Conservation (phyloP, 129 eudicot genomes). For the sunflower (Helianthus annuus) region DNA sequence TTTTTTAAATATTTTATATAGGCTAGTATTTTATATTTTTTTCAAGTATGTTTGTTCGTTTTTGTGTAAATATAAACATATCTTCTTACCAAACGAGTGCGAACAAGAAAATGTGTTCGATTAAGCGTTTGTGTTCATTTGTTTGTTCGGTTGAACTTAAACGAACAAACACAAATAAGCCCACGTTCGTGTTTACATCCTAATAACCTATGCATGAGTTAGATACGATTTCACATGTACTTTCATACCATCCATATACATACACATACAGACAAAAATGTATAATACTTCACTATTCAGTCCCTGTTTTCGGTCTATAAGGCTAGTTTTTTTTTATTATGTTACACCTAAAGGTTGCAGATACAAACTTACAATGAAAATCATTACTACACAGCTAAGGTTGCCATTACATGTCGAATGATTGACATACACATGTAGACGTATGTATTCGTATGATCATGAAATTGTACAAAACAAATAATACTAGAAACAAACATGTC, state of each 20-base stretch:
- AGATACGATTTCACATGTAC: background rate
- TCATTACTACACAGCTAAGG: background rate
- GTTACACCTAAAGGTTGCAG: background rate
- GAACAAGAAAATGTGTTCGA: too few relatives aligned
- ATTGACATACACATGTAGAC: background rate
- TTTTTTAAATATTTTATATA: too few relatives aligned
- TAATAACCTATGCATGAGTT: background rate
- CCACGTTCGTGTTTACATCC: too few relatives aligned
- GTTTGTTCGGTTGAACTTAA: too few relatives aligned
- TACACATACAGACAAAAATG: background rate
- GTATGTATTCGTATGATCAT: background rate
- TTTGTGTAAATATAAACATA: too few relatives aligned
- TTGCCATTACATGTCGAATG: constrained; percentile 5
- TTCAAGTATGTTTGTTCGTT: too few relatives aligned
- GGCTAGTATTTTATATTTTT: too few relatives aligned
- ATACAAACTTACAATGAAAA: background rate
- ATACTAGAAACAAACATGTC: background rate
- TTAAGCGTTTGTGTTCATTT: too few relatives aligned
- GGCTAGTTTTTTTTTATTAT: background rate
- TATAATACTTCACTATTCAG: background rate
- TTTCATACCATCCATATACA: background rate
- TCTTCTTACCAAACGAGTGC: too few relatives aligned
- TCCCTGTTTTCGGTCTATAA: background rate
- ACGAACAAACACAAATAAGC: too few relatives aligned
- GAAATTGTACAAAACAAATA: background rate